Conservation (phyloP, 1,139 yeast species). For the Lodderomyces metapsilosis region DNA sequence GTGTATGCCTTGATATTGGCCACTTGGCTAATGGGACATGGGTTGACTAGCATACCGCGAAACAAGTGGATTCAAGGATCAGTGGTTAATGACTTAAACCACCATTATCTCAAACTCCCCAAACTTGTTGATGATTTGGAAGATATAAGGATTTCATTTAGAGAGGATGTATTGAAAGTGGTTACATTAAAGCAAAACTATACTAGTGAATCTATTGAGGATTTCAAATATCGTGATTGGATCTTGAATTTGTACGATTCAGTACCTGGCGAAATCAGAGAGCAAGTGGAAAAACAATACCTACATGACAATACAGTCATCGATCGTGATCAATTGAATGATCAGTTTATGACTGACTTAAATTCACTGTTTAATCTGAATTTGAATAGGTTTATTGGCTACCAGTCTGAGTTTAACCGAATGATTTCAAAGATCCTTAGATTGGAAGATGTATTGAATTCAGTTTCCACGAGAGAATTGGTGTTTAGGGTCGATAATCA, state of each 20-base stretch:
- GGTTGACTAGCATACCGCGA: slow-evolving; percentile 67
- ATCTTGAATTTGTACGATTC: slow-evolving; percentile 30
- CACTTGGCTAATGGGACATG: slow-evolving; percentile 85
- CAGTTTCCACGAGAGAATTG: slow-evolving; percentile 34
- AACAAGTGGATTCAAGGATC: slow-evolving; percentile 52
- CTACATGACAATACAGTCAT: slow-evolving; percentile 22
- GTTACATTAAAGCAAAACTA: slow-evolving; percentile 40
- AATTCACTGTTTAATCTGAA: slow-evolving; percentile 39
- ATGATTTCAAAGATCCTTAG: slow-evolving; percentile 31
- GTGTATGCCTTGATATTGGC: slow-evolving; percentile 76
- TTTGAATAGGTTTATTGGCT: slow-evolving; percentile 39
- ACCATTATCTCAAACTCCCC: slow-evolving; percentile 56
- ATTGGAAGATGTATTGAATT: slow-evolving; percentile 43
- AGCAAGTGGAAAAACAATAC: slow-evolving; percentile 35
- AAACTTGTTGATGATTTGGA: slow-evolving; percentile 58
- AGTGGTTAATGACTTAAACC: slow-evolving; percentile 36
- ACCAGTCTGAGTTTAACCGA: slow-evolving; percentile 41
- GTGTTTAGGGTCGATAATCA: slow-evolving; percentile 25
- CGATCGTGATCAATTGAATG: slow-evolving; percentile 38
- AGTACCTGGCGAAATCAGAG: slow-evolving; percentile 38
- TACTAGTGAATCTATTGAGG: slow-evolving; percentile 33
- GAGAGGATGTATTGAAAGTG: slow-evolving; percentile 67
- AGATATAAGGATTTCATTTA: slow-evolving; percentile 61
- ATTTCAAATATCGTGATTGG: slow-evolving; percentile 41
- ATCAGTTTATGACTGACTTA: slow-evolving; percentile 32